Conservation (phyloP, 768 basidiomycete genomes). For the Podaxis sp. region DNA sequence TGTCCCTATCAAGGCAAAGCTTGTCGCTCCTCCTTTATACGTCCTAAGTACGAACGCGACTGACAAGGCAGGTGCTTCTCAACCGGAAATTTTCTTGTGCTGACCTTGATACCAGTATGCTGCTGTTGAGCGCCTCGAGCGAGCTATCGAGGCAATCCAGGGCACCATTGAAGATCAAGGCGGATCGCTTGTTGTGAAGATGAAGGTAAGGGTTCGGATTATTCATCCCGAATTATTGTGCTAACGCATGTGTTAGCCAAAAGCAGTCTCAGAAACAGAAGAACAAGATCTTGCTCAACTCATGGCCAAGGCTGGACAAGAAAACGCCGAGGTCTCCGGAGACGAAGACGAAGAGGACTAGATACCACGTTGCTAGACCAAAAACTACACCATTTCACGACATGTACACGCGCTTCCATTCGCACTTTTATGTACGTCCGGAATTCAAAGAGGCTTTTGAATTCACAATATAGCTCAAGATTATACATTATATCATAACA, state of each 20-base stretch:
- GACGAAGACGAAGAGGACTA: conserved; percentile 82
- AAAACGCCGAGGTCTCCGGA: conserved; percentile 95
- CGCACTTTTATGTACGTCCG: too few relatives aligned
- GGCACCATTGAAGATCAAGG: conserved; percentile 80
- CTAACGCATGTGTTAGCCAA: conserved; percentile 61
- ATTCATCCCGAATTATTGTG: background rate
- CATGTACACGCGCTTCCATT: too few relatives aligned
- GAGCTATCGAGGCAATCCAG: conserved; percentile 90
- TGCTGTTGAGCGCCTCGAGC: conserved; percentile 90
- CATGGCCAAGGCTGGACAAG: conserved; percentile 91
- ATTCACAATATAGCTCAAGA: background rate
- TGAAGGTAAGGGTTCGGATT: conserved; percentile 66
- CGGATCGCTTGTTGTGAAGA: conserved; percentile 88
- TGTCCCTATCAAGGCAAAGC: conserved; percentile 95
- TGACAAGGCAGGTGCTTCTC: conserved; percentile 67
- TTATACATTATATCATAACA: background rate
- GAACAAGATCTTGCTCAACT: conserved; percentile 96
- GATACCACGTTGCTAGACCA: background rate
- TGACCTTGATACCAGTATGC: conserved; percentile 50
- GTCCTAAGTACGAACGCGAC: conserved; percentile 96
- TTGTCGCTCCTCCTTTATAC: conserved; percentile 95
- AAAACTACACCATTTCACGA: background rate
- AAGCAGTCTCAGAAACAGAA: conserved; percentile 96
- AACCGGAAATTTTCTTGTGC: background rate
- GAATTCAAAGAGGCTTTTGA: too few relatives aligned